Conservation (phyloP, 2,329 filamentous ascomycete species). For the Talaromyces verruculosus region DNA sequence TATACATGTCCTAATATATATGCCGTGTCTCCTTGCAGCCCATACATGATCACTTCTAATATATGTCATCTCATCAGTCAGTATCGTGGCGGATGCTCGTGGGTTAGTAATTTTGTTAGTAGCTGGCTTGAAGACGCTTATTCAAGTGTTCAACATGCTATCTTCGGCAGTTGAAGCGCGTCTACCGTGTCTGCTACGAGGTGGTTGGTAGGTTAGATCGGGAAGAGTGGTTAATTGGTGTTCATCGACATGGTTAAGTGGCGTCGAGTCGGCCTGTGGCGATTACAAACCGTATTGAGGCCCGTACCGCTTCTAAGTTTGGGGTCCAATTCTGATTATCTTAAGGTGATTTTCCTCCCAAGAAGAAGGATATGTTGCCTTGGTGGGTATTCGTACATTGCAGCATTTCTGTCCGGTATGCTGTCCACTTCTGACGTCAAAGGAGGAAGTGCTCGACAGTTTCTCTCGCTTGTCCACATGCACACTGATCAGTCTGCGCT, state of each 20-base stretch:
- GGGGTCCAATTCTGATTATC: not conserved
- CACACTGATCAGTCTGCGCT: no score
- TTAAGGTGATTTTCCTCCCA: not conserved
- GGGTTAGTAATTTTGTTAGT: no score
- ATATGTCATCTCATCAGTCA: no score
- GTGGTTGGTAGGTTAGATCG: not conserved
- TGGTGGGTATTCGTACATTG: not conserved
- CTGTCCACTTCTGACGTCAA: no score
- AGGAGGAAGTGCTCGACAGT: no score
- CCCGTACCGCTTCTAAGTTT: not conserved
- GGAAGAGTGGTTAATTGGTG: not conserved
- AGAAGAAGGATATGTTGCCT: not conserved
- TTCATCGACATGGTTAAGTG: not conserved
- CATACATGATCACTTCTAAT: no score
- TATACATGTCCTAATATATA: no score
- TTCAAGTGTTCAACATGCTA: slow-evolving; percentile 39
- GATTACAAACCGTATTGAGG: not conserved
- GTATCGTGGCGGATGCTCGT: no score
- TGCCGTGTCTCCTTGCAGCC: no score
- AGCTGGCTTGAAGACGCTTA: slow-evolving; percentile 38
- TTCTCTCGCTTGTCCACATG: no score
- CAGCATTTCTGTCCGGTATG: not conserved
- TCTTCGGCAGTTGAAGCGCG: slow-evolving; percentile 37
- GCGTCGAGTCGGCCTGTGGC: not conserved
- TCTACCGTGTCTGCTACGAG: slow-evolving; percentile 27